Base-by-base conservation (phyloP, 768 basidiomycete genomes). In the Leccinum incarnatum region DNA sequence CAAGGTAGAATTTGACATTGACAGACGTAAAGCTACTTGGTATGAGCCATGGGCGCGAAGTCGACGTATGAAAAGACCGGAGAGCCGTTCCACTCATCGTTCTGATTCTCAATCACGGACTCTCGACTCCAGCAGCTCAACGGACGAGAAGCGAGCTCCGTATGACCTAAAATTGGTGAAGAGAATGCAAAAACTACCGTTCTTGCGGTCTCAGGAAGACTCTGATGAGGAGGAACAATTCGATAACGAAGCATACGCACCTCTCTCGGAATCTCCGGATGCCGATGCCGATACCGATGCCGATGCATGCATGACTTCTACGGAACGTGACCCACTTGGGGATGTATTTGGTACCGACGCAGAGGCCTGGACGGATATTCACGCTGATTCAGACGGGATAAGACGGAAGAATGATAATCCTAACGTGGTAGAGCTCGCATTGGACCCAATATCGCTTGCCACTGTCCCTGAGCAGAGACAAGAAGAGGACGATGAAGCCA, bases 1-100 rank as follows among this genome's bases (percentile, higher is more conserved):
- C n/a, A n/a, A n/a, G n/a, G n/a, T n/a, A n/a, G n/a, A n/a, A n/a
- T n/a, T 98, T 65, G 93, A 97, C 70, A 88, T 98, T 65, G 95
- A 97, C 72, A 78, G 79, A 40, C 77, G 83, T 54, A 87, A 80
- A 62, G 95, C 93, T 2, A 76, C 76, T 3, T 97, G 95, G 95
- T 95, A 87, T 62, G 87, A 87, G n/a, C 85, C 86, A 8, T 96
- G 92, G 91, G 59, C 86, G 27, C 79, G 85, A 57, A 89, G 85
- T 66, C 76, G 89, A 57, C 79, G 79, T 58, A 75, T 78, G 50
- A 88, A 84, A 69, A 77, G 89, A 25, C 68, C 77, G 36, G 81
- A 79, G 62, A 82, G 80, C 61, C 66, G 74, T 47, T 64, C 71
- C 19, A 69, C 72, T 45, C 67, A 63, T 23, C 67, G 59, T 67